Conservation (phyloP, 441 rosid species). For the Pelargonium citronellum region DNA sequence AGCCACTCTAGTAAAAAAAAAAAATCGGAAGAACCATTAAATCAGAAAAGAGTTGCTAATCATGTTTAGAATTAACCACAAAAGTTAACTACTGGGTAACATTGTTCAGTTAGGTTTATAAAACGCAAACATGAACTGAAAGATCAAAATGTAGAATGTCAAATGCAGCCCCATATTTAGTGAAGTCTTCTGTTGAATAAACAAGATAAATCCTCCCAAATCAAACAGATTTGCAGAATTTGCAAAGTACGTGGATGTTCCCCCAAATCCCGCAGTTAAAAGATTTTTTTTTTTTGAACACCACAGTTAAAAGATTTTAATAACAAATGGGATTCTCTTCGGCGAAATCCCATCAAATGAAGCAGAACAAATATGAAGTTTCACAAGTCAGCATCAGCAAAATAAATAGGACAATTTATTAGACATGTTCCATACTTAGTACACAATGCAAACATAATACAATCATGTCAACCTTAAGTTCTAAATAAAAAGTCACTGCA, state of each 20-base stretch:
- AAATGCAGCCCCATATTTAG: not conserved
- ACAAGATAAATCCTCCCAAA: not conserved
- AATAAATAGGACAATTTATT: not conserved
- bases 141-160: not conserved
- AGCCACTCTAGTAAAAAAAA: not conserved
- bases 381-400: not conserved
- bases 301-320: not conserved
- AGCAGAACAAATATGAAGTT: not conserved
- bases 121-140: not conserved
- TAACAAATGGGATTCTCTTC: not conserved
- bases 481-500: not conserved
- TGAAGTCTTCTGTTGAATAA: not conserved
- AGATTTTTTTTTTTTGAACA: no score
- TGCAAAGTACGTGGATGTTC: not conserved
- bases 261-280: not conserved
- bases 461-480: not conserved
- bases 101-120: not conserved
- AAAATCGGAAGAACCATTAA: not conserved
- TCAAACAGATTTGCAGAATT: not conserved
- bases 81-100: not conserved
- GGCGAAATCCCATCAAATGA: not conserved
- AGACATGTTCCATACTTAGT: not conserved
- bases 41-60: not conserved
- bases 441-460: not conserved
- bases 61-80: not conserved